Percentiles rank a stretch among this genome's conserved stretches.
Evolutionary conservation across 1,139 yeast genomes (phyloP).

Genomic region (Kodamaea derodonti): DNA sequence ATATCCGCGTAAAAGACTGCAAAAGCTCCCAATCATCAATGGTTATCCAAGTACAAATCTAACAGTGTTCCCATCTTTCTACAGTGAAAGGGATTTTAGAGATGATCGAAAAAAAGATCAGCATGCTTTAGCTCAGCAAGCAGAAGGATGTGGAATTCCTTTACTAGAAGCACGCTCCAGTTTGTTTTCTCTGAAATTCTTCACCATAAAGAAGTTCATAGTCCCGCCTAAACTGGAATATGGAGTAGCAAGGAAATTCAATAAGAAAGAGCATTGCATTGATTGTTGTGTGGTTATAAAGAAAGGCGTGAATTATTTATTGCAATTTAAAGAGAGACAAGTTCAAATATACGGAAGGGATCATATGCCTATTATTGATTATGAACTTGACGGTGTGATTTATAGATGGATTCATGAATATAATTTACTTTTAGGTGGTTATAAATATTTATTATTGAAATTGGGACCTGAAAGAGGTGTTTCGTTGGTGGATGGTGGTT

Average conservation of each 20-base stretch:
- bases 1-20: neutral
- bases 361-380: slow-evolving; percentile 7
- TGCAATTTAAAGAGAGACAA: neutral
- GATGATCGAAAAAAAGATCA: neutral
- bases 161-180: neutral
- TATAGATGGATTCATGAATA: slow-evolving; percentile 7
- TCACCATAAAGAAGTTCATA: neutral
- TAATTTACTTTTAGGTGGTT: slow-evolving; percentile 2
- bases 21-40: slow-evolving; percentile 1
- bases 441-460: slow-evolving; percentile 6
- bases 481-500: slow-evolving; percentile 6
- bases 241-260: slow-evolving; percentile 1
- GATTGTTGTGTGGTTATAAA: slow-evolving; percentile 1
- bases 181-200: neutral
- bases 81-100: neutral
- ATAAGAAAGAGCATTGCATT: neutral
- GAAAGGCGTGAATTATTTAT: neutral
- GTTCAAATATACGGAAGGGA: neutral
- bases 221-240: neutral
- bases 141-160: slow-evolving; percentile 1
- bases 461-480: slow-evolving; percentile 6
- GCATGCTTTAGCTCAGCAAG: slow-evolving; percentile 1
- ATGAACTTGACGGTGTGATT: slow-evolving; percentile 6
- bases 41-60: slow-evolving; percentile 1
- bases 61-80: neutral